Evolutionary conservation across 2,329 filamentous ascomycete genomes (phyloP).

Genomic region (Cryphonectria parasitica): DNA sequence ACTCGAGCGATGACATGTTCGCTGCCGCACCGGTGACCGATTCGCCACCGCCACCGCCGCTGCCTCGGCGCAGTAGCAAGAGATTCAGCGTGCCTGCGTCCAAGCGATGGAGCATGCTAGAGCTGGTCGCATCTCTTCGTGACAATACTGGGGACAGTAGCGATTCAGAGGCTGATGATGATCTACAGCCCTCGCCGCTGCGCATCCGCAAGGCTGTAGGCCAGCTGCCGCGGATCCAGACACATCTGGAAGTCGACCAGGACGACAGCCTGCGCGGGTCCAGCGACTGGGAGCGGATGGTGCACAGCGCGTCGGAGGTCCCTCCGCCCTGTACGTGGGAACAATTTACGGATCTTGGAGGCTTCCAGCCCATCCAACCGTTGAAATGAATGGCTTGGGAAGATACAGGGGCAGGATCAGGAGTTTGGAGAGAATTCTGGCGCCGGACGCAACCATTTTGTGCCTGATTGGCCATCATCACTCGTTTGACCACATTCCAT

Average conservation of each 20-base stretch:
- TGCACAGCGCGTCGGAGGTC: conserved; percentile 19
- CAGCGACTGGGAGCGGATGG: conserved; percentile 19
- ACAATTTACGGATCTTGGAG: conserved; percentile 28
- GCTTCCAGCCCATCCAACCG: conserved; percentile 18
- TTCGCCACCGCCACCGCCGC: conserved; percentile 13
- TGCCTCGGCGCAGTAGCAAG: conserved; percentile 28
- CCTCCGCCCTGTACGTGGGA: conserved; percentile 27
- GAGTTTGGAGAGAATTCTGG: not conserved
- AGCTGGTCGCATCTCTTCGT: conserved; percentile 19
- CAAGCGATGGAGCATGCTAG: conserved; percentile 26
- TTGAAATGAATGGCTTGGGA: not conserved
- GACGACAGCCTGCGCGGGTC: conserved; percentile 10
- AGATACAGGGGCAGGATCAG: not conserved
- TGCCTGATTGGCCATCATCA: not conserved
- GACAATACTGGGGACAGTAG: conserved; percentile 11
- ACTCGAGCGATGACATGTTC: conserved; percentile 28
- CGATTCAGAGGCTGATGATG: conserved; percentile 1
- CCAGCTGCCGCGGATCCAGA: not conserved
- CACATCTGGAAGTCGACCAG: not conserved
- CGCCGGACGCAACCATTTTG: not conserved
- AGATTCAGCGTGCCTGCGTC: conserved; percentile 2
- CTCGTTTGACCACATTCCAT: conserved; percentile 5
- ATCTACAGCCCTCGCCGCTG: conserved; percentile 15
- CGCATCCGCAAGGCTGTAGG: conserved; percentile 18
- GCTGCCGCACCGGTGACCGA: not conserved